Base-by-base conservation (phyloP, 2,329 filamentous ascomycete genomes). In the Kalaharituber pfeilii region DNA sequence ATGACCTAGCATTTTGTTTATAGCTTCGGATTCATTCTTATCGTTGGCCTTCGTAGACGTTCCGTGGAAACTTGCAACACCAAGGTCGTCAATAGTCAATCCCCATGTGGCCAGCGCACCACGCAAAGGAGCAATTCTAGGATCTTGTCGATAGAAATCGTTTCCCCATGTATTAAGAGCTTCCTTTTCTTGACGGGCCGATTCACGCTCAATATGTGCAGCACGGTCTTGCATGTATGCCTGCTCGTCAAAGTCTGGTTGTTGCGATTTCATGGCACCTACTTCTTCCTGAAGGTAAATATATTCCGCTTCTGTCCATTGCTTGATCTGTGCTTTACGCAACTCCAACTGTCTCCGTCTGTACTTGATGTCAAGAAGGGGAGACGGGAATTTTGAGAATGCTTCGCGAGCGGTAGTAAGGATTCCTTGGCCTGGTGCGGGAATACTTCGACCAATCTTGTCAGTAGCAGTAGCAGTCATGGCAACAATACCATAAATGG, bases 21-120 rank as follows among this genome's bases (percentile, higher is more conserved):
- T 84, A 66, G 95, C 91, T 53, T 88, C 88, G 18, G 91, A 96
- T 70, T 98, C 91, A 71, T 98, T 98, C 81, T 96, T 96, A 75
- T 98, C 91, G 70, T 98, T 98, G 63, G 91, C 91, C 67, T 94
- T 87, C 61, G 91, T 98, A 1, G 91, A 96, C 39, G 91, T 98
- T 65, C 91, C 91, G 74, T 98, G 91, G 85, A 96, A 96, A 13
- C 91, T 96, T 15, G 91, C 89, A 59, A 98, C 87, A 63, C 77
- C 84, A 30, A 98, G 80, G 65, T 98, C 91, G 66, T 98, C 91
- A 61, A 98, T 86, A 11, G 91, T 96, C 54, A 98, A 82, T 67
- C 89, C 91, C 91, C 91, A 98, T 9, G 89, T 96, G 50, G 91
- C 93, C 60, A 98, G 79, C 56, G 91, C 87, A 71, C 91, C 91